These are phyloP conservation scores for Yamadazyma atlantica DNA, from an alignment of 1,139 yeast genomes.

Conservation along the genomic window DNA sequence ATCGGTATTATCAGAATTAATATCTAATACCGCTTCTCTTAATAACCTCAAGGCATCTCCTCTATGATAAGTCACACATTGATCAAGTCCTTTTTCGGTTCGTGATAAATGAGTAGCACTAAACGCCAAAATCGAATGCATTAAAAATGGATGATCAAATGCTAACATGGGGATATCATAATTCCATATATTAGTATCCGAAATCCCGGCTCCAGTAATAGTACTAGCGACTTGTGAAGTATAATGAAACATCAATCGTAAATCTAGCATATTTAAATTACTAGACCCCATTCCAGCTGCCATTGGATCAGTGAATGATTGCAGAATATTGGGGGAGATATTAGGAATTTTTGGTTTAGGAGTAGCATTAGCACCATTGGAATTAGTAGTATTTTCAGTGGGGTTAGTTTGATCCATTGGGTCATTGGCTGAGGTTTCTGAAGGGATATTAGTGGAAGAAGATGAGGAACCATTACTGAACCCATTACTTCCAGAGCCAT, in stretches of 20 bases:
- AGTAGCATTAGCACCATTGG: background rate
- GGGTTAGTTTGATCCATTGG: background rate
- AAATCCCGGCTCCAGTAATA: constrained; percentile 86
- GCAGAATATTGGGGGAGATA: constrained; percentile 28
- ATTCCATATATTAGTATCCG: constrained; percentile 85
- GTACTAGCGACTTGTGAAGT: constrained; percentile 83
- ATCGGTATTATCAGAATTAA: constrained; percentile 83
- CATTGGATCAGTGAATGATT: constrained; percentile 17
- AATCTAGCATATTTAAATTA: constrained; percentile 67
- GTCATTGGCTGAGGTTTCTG: too few species aligned
- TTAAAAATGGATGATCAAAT: constrained; percentile 81
- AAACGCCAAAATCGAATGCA: constrained; percentile 89
- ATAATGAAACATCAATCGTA: constrained; percentile 83
- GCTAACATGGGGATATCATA: constrained; percentile 86
- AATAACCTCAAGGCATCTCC: constrained; percentile 81
- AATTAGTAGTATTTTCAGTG: constrained; percentile 5
- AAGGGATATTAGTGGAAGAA: too few species aligned
- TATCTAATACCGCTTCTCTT: constrained; percentile 82
- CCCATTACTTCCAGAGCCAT: background rate
- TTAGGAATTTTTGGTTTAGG: constrained; percentile 18
- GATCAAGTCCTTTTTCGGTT: constrained; percentile 73
- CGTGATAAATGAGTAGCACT: constrained; percentile 89
- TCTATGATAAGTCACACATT: constrained; percentile 81
- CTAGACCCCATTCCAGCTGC: constrained; percentile 17
- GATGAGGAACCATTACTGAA: background rate